These are phyloP conservation scores for Aegilops bicornis DNA, from an alignment of 176 grass and related monocot species.

Conservation along the genomic window DNA sequence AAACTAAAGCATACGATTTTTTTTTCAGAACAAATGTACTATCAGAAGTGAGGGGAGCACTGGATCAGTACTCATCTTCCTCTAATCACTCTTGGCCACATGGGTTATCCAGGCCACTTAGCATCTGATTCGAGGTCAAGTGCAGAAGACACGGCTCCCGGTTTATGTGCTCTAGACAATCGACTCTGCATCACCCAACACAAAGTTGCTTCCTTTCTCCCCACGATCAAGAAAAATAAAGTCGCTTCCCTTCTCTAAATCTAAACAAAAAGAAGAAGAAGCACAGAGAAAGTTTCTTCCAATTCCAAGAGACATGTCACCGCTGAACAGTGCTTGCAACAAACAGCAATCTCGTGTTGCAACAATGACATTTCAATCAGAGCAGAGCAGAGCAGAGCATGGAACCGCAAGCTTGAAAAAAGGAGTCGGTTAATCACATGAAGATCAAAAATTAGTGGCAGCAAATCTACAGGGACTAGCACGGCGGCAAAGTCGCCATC, in stretches of 20 bases:
- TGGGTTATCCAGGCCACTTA: background rate
- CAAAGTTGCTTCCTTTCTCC: background rate
- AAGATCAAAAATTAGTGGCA: conserved; percentile 43
- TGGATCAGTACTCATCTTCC: background rate
- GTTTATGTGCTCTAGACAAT: conserved; percentile 22
- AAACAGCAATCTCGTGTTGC: too few species aligned
- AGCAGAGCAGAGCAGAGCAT: background rate
- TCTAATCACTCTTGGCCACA: background rate
- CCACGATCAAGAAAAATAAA: too few species aligned
- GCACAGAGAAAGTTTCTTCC: background rate
- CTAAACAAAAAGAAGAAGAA: background rate
- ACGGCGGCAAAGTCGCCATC: background rate
- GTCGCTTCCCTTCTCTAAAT: background rate
- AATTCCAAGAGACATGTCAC: too few species aligned
- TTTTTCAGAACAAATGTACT: background rate
- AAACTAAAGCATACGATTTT: too few species aligned
- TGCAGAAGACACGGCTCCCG: conserved; percentile 37
- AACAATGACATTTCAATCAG: conserved; percentile 12
- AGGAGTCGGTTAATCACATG: conserved; percentile 27
- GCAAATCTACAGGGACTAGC: conserved; percentile 4
- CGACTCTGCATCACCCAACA: background rate
- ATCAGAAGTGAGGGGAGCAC: background rate
- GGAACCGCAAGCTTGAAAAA: background rate
- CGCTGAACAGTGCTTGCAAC: background rate
- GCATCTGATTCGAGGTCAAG: background rate